A percentile compares a stretch with the other conserved stretches of the same genome.
Conservation (phyloP, 345 rosid genomes). For the Acer negundo region DNA sequence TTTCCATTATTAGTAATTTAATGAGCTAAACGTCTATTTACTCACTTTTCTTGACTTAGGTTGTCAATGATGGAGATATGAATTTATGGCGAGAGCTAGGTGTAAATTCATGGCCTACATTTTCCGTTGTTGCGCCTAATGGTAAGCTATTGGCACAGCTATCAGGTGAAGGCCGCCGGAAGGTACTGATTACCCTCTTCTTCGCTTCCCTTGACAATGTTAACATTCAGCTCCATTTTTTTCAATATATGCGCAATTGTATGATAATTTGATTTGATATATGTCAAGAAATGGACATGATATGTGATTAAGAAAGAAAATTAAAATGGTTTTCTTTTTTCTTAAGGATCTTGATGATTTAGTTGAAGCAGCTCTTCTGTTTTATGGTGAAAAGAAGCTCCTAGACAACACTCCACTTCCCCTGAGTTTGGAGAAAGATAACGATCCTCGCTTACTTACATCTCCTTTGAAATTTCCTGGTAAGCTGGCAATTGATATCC, state of each 20-base stretch:
- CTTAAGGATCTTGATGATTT: constrained; percentile 84
- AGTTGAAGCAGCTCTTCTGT: constrained; percentile 82
- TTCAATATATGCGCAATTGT: background rate
- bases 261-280: background rate
- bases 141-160: constrained; percentile 85
- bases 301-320: background rate
- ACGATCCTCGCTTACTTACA: constrained; percentile 67
- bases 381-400: constrained; percentile 70
- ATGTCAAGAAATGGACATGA: background rate
- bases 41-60: constrained; percentile 43
- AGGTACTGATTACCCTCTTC: constrained; percentile 48
- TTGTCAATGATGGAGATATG: constrained; percentile 97
- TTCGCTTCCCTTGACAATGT: constrained; percentile 2
- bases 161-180: constrained; percentile 84
- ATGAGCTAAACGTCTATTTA: constrained; percentile 8
- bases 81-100: constrained; percentile 89
- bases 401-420: constrained; percentile 72
- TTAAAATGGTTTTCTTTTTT: constrained; percentile 11
- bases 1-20: background rate
- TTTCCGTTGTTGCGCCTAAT: constrained; percentile 80
- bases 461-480: constrained; percentile 97
- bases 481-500: constrained; percentile 80
- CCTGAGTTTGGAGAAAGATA: constrained; percentile 75
- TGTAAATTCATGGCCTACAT: constrained; percentile 95
- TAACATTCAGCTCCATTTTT: background rate